Evolutionary conservation across 73 alveolate species (phyloP).

Genomic region (Blepharisma stoltei): DNA sequence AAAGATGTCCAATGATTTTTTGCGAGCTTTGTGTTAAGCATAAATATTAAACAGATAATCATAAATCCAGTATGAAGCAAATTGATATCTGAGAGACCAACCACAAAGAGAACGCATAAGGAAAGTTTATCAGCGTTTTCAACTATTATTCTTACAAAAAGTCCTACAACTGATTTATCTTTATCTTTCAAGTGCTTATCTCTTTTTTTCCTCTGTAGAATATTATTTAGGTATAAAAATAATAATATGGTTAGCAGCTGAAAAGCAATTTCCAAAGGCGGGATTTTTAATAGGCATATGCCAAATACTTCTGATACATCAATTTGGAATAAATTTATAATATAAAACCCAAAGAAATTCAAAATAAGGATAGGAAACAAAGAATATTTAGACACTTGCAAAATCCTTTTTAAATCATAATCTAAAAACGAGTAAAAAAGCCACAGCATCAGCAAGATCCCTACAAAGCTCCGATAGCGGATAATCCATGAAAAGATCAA

Average conservation of each 20-base stretch:
- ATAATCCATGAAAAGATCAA: background rate
- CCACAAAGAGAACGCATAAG: background rate
- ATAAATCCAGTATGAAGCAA: slow-evolving; percentile 19
- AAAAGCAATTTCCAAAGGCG: background rate
- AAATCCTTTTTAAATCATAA: background rate
- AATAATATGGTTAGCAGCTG: background rate
- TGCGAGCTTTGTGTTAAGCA: background rate
- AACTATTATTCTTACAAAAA: background rate
- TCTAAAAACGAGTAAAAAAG: background rate
- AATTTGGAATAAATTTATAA: background rate
- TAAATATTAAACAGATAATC: slow-evolving; percentile 4
- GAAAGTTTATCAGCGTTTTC: background rate
- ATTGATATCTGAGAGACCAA: slow-evolving; percentile 18
- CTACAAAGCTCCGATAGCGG: background rate
- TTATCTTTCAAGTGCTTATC: background rate
- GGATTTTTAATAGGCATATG: background rate
- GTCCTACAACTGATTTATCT: background rate
- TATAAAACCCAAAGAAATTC: background rate
- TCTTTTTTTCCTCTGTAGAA: background rate
- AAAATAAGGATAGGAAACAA: background rate
- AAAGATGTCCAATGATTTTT: background rate
- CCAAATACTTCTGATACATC: background rate
- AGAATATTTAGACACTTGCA: background rate
- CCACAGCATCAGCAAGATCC: background rate
- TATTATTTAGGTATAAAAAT: background rate